Evolutionary conservation across 495 filamentous ascomycete species (phyloP).

Genomic region (Hypomontagnella monticulosa): DNA sequence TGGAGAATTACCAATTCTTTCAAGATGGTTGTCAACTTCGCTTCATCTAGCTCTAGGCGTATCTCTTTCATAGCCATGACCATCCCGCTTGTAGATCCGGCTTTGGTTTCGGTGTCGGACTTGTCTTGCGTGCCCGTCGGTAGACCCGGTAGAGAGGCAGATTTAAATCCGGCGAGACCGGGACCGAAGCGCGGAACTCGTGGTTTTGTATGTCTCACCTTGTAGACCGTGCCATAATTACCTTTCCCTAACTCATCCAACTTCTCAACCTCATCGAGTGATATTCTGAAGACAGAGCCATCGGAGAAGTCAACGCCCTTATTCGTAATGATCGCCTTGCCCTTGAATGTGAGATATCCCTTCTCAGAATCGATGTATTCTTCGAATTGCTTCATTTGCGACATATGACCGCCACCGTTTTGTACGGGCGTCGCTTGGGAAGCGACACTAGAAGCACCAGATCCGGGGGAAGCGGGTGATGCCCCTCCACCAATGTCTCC

Average conservation of each 20-base stretch:
- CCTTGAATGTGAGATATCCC: constrained; percentile 90
- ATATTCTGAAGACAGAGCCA: constrained; percentile 91
- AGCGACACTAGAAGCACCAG: neutral
- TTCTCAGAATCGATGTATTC: constrained; percentile 91
- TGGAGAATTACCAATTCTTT: constrained; percentile 98
- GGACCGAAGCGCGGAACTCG: constrained; percentile 80
- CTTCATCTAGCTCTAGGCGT: constrained; percentile 93
- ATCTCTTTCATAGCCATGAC: constrained; percentile 99
- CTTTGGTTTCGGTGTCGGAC: constrained; percentile 36
- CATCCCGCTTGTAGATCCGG: constrained; percentile 64
- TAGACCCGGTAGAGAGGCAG: constrained; percentile 44
- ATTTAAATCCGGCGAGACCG: constrained; percentile 72
- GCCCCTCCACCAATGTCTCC: constrained; percentile 49
- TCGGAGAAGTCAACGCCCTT: constrained; percentile 91
- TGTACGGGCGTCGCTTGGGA: constrained; percentile 31
- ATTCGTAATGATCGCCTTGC: constrained; percentile 87
- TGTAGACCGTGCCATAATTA: constrained; percentile 98
- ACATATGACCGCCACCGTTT: constrained; percentile 59
- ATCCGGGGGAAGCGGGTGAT: constrained; percentile 33
- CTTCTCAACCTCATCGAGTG: constrained; percentile 93
- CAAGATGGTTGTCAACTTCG: constrained; percentile 95
- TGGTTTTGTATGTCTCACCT: constrained; percentile 86
- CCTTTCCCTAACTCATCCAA: constrained; percentile 97
- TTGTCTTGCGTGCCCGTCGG: constrained; percentile 48
- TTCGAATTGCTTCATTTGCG: constrained; percentile 88